Conservation (phyloP, 768 basidiomycete genomes). For the Chlorophyllum brunneum region DNA sequence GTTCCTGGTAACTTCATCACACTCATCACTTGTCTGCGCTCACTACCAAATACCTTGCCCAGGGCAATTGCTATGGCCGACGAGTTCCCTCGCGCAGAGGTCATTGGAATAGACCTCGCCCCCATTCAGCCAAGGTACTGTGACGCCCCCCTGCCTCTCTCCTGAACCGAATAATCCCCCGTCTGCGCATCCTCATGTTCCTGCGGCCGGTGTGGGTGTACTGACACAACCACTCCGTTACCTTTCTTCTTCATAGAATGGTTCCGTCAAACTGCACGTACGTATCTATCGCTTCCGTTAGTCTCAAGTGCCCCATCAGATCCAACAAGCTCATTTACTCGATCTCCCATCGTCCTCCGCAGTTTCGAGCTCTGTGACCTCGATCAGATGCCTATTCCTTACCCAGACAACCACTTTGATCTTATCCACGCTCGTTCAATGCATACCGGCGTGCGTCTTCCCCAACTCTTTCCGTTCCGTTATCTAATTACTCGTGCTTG, state of each 20-base stretch:
- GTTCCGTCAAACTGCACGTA: constrained; percentile 75
- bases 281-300: constrained; percentile 22
- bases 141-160: constrained; percentile 8
- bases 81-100: constrained; percentile 63
- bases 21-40: constrained; percentile 4
- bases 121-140: constrained; percentile 66
- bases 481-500: background rate
- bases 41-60: constrained; percentile 9
- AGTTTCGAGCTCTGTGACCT: constrained; percentile 75
- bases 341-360: constrained; percentile 8
- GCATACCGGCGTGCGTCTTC: constrained; percentile 56
- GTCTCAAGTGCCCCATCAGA: background rate
- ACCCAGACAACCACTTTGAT: constrained; percentile 60
- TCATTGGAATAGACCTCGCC: constrained; percentile 68
- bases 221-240: constrained; percentile 3
- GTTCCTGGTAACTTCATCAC: constrained; percentile 43
- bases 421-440: constrained; percentile 68
- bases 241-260: constrained; percentile 31
- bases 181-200: constrained; percentile 14
- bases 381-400: constrained; percentile 56
- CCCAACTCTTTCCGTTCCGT: constrained; percentile 1
- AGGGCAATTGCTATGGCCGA: constrained; percentile 76
- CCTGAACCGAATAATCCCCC: constrained; percentile 21
- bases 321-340: background rate
- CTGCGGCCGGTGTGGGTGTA: constrained; percentile 5